A percentile compares a stretch with the other conserved stretches of the same genome.
phyloP scores from a whole-genome alignment of 2,329 filamentous ascomycete genomes.

The Sporothrix pallida region DNA sequence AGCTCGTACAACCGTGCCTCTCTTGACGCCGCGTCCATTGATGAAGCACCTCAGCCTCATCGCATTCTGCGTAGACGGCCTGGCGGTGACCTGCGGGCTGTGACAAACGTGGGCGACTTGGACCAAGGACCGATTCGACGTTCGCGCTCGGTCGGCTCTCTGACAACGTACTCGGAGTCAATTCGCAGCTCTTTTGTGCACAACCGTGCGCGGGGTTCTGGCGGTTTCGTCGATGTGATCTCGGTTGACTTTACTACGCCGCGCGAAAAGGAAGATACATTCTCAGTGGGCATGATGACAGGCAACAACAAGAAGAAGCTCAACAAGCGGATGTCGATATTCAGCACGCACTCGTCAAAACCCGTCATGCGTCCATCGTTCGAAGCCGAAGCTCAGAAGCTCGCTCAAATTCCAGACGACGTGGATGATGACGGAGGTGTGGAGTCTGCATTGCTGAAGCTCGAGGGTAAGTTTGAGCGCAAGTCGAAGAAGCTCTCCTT shows the following conservation, averaged over 20 bases:
- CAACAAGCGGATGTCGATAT: conserved; percentile 58
- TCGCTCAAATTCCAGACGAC: conserved; percentile 88
- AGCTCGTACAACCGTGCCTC: conserved; percentile 61
- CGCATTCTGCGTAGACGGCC: conserved; percentile 73
- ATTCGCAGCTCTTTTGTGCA: conserved; percentile 62
- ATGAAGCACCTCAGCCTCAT: conserved; percentile 57
- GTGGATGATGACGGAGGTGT: conserved; percentile 79
- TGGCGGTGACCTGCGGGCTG: conserved; percentile 75
- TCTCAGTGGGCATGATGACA: conserved; percentile 65
- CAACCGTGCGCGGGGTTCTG: conserved; percentile 49
- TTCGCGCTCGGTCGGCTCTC: conserved; percentile 64
- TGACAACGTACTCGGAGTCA: conserved; percentile 66
- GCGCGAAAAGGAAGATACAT: conserved; percentile 52
- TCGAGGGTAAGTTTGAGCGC: conserved; percentile 83
- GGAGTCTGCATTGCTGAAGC: conserved; percentile 87
- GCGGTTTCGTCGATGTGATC: conserved; percentile 51
- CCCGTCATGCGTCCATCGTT: conserved; percentile 76
- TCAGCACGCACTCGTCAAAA: conserved; percentile 67
- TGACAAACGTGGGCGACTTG: conserved; percentile 67
- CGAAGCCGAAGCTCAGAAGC: conserved; percentile 82
- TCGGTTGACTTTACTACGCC: conserved; percentile 47
- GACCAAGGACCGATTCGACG: conserved; percentile 56
- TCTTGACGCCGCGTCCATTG: conserved; percentile 54
- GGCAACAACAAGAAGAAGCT: conserved; percentile 49
- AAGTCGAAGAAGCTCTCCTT: conserved; percentile 52